These are phyloP conservation scores for Leucogyrophana mollusca DNA, from an alignment of 768 basidiomycete species.

Conservation along the genomic window DNA sequence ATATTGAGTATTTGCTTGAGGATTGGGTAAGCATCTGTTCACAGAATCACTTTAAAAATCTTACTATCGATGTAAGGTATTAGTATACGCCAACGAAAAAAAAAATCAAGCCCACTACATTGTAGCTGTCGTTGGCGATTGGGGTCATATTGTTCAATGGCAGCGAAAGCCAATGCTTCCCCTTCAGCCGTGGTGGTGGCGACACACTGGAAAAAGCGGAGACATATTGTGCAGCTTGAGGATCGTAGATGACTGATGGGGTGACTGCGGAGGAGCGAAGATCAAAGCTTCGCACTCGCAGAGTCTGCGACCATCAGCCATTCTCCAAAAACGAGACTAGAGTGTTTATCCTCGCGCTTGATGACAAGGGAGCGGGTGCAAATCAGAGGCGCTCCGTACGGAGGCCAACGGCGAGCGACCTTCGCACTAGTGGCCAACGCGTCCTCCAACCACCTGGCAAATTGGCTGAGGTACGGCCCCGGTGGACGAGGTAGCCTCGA, in stretches of 20 bases:
- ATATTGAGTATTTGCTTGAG: background rate
- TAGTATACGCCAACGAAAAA: no score
- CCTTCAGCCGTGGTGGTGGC: constrained; percentile 1
- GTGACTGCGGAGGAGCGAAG: no score
- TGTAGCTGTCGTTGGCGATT: no score
- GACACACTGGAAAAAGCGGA: constrained; percentile 10
- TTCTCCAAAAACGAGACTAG: no score
- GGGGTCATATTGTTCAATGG: constrained; percentile 7
- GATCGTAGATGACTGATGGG: no score
- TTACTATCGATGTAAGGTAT: constrained; percentile 1
- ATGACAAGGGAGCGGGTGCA: no score
- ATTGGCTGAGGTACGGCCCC: constrained; percentile 2
- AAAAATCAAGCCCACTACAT: no score
- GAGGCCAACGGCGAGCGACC: constrained; percentile 7
- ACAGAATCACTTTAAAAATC: background rate
- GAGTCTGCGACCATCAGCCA: no score
- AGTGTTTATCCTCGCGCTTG: no score
- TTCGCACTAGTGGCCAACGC: constrained; percentile 3
- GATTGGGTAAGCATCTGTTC: background rate
- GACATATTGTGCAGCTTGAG: no score
- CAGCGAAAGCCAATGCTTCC: constrained; percentile 3
- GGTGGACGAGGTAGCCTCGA: constrained; percentile 8
- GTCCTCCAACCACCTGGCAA: background rate
- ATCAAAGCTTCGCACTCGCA: no score
- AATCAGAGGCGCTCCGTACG: no score